Base-by-base conservation (phyloP, 2,329 filamentous ascomycete genomes). In the Hypoxylon rubiginosum region DNA sequence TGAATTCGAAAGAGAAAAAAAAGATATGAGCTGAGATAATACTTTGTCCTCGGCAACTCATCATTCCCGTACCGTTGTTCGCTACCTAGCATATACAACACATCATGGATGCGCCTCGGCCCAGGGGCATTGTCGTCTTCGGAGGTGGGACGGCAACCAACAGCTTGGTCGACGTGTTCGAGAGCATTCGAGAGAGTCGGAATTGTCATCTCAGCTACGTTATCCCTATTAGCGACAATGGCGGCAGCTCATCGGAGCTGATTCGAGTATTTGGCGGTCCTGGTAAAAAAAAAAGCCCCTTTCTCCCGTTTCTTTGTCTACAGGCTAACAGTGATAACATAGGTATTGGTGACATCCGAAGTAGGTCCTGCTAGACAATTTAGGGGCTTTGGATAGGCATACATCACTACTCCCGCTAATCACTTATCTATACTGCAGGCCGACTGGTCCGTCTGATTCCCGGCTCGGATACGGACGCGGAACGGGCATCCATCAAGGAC, bases 191-290 rank as follows among this genome's bases (percentile, higher is more conserved):
- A 11, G 80, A 89, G 67, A 90, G 85, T 72, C 92, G 91, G 67
- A 80, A 85, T 43, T 91, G 91, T 74, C 82, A 86, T 2, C 81
- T 97, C 45, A 93, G 88, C 79, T 97, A 97, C 78, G 89, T 97
- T 64, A 97, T 98, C 56, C 95, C 95, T 36, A 97, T 97, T 77
- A 96, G 92, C 70, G 95, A 98, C 81, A 98, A 98, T 79, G 95
- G 95, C 52, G 95, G 95, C 41, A 97, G 92, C 72, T 97, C 94
- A 2, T 97, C 93, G 48, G 95, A 98, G 82, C 83, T 97, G 74
- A 97, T 97, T 71, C 88, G 96, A 36, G 94, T 98, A 36, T 96
- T 98, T 80, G 96, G 95, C 13, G 96, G 96, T 0, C 95, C 95
- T 70, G 95, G 95, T 91, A 81, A 60, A 80, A 3, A 19, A 81